Percentiles rank a stretch among this genome's conserved stretches.
phyloP scores from a whole-genome alignment of 129 eudicot species.

The Flaveria sonorensis region DNA sequence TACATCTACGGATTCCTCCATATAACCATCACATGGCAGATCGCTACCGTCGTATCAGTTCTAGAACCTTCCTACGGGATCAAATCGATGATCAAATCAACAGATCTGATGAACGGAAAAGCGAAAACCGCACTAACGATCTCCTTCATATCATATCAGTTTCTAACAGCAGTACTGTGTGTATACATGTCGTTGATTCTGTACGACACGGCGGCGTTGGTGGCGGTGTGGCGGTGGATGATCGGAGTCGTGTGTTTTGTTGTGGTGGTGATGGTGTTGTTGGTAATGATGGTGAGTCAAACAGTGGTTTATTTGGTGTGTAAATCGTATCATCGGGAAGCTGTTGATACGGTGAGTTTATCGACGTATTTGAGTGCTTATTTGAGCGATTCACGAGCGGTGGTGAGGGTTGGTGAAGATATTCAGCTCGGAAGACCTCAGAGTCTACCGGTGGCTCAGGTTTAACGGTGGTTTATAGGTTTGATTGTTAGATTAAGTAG shows the following conservation, averaged over 20 bases:
- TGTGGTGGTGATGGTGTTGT: constrained; percentile 22
- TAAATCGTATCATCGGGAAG: constrained; percentile 42
- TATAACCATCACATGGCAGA: constrained; percentile 35
- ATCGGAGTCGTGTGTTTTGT: constrained; percentile 22
- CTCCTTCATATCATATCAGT: not conserved
- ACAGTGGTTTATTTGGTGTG: constrained; percentile 41
- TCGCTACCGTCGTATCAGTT: constrained; percentile 44
- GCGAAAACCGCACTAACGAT: constrained; percentile 7
- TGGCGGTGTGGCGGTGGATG: not conserved
- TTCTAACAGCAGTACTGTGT: not conserved
- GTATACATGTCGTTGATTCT: not conserved
- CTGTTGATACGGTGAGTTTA: constrained; percentile 36
- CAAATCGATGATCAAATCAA: constrained; percentile 34
- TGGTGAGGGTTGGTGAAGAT: constrained; percentile 11
- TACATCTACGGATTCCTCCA: constrained; percentile 15
- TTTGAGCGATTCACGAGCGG: constrained; percentile 27
- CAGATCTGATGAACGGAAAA: constrained; percentile 38
- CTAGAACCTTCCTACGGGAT: constrained; percentile 38
- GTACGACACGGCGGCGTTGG: constrained; percentile 19
- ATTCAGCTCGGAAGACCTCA: constrained; percentile 39
- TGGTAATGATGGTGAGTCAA: constrained; percentile 32
- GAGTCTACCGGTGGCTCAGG: not conserved
- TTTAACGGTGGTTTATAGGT: not conserved
- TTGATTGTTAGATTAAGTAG: not conserved
- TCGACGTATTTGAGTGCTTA: constrained; percentile 36